phyloP scores from a whole-genome alignment of 2,329 filamentous ascomycete genomes.

The Pseudofabraea citricarpa region DNA sequence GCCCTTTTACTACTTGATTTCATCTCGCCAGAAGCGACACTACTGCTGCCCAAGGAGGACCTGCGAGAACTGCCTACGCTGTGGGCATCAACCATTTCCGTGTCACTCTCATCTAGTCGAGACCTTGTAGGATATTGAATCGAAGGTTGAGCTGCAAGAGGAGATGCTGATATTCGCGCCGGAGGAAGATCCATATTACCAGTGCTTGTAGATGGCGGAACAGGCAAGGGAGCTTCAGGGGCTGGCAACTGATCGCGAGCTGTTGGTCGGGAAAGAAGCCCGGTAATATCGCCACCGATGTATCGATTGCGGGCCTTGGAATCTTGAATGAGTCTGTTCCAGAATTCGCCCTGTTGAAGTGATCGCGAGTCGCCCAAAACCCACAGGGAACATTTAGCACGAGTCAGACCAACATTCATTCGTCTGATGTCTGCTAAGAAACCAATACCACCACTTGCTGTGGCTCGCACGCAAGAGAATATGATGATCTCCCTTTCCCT shows the following conservation, averaged over 20 bases:
- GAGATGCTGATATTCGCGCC: background rate
- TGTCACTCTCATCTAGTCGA: conserved; percentile 11
- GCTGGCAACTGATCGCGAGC: conserved; percentile 12
- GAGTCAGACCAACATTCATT: conserved; percentile 98
- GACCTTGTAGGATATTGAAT: background rate
- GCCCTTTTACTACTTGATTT: background rate
- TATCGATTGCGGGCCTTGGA: conserved; percentile 70
- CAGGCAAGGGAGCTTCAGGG: background rate
- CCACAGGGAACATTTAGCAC: conserved; percentile 95
- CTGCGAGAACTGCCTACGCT: conserved; percentile 3
- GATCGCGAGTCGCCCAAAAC: conserved; percentile 90
- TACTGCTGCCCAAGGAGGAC: conserved; percentile 3
- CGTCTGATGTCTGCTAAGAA: conserved; percentile 97
- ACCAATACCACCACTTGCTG: conserved; percentile 88
- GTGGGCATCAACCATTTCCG: conserved; percentile 9
- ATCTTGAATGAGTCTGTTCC: conserved; percentile 81
- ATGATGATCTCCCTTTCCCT: conserved; percentile 97
- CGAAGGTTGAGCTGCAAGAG: background rate
- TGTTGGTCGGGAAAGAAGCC: conserved; percentile 46
- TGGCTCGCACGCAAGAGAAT: conserved; percentile 95
- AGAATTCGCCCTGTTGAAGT: conserved; percentile 82
- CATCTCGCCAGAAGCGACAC: background rate
- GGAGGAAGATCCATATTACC: background rate
- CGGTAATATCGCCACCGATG: conserved; percentile 60
- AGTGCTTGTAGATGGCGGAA: background rate